Conservation (phyloP, 1,139 yeast species). For the Suhomyces bolitotheri region DNA sequence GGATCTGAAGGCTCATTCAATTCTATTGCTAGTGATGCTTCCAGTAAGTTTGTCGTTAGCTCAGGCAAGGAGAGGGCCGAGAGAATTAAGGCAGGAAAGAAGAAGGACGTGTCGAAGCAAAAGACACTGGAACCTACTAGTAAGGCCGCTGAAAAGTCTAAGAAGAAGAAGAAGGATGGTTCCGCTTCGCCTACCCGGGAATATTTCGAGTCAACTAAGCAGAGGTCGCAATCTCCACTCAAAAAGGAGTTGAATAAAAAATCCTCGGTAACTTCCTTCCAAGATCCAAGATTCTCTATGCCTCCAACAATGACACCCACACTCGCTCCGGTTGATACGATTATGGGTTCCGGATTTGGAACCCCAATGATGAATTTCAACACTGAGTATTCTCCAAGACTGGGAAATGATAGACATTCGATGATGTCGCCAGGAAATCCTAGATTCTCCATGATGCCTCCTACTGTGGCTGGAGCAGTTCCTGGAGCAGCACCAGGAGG, state of each 20-base stretch:
- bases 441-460: constrained; percentile 13
- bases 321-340: constrained; percentile 13
- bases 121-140: constrained; percentile 1
- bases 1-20: constrained; percentile 26
- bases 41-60: constrained; percentile 36
- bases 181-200: constrained; percentile 10
- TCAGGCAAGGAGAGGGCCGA: constrained; percentile 23
- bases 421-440: constrained; percentile 11
- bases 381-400: constrained; percentile 19
- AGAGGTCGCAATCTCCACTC: constrained; percentile 4
- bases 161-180: constrained; percentile 10
- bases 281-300: constrained; percentile 14
- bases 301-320: constrained; percentile 16
- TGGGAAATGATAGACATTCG: constrained; percentile 21
- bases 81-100: constrained; percentile 14
- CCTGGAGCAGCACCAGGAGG: constrained; percentile 5
- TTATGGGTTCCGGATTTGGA: constrained; percentile 15
- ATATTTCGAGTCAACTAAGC: constrained; percentile 7
- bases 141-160: constrained; percentile 3
- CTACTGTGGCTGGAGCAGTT: constrained; percentile 2
- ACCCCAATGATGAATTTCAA: constrained; percentile 26
- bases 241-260: constrained; percentile 10
- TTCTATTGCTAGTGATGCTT: constrained; percentile 42
- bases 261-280: constrained; percentile 15
- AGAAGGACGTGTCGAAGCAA: constrained; percentile 4